phyloP scores from a whole-genome alignment of 202 grass and related monocot genomes.

The Bolboschoenoplectus hybrid region DNA sequence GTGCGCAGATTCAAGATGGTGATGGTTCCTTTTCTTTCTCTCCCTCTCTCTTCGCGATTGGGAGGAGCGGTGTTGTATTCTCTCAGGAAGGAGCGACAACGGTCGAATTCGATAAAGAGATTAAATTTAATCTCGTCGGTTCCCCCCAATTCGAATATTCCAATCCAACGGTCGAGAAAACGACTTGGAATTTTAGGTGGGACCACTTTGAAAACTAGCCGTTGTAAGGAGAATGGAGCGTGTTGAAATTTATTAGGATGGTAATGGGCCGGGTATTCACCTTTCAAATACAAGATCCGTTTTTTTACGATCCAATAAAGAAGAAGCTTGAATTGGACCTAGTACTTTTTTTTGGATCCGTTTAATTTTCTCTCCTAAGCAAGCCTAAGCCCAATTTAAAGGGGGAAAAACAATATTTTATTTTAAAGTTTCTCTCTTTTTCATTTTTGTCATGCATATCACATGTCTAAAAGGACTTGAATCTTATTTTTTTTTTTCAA shows the following conservation, averaged over 20 bases:
- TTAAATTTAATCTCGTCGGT: background rate
- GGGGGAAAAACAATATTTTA: too few species aligned
- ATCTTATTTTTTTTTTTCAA: background rate
- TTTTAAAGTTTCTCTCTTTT: background rate
- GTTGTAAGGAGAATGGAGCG: background rate
- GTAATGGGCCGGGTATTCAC: background rate
- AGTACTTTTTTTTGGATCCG: background rate
- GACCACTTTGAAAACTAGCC: slow-evolving; percentile 27
- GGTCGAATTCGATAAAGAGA: slow-evolving; percentile 28
- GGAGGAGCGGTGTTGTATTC: too few species aligned
- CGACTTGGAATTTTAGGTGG: background rate
- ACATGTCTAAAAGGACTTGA: background rate
- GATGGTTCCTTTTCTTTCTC: background rate
- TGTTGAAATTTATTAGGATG: background rate
- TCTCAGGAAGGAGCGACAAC: background rate
- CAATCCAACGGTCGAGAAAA: background rate
- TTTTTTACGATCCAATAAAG: too few species aligned
- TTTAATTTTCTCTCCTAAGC: background rate
- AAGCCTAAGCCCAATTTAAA: background rate
- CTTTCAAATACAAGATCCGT: background rate
- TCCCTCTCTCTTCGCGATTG: slow-evolving; percentile 3
- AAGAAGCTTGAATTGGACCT: background rate
- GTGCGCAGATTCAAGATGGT: background rate
- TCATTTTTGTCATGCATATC: background rate
- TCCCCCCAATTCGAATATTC: background rate